These are phyloP conservation scores for Dryas integrifolia DNA, from an alignment of 331 rosid species.

Conservation along the genomic window DNA sequence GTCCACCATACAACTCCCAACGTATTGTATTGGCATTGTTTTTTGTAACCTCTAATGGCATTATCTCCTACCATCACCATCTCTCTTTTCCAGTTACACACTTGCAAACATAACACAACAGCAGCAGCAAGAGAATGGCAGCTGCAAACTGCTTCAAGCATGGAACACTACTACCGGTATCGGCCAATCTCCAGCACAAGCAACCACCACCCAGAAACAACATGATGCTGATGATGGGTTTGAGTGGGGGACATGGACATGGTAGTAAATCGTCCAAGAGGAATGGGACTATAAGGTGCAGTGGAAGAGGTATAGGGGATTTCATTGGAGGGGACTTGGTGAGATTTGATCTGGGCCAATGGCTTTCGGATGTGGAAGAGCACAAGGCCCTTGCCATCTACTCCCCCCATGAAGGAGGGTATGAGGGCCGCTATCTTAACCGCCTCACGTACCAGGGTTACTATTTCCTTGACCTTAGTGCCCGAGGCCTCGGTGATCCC, in stretches of 20 bases:
- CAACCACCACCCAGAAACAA: slow-evolving; percentile 24
- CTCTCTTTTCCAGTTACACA: slow-evolving; percentile 15
- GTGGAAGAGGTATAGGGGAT: slow-evolving; percentile 57
- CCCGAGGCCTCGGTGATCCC: slow-evolving; percentile 95
- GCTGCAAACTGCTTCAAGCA: slow-evolving; percentile 43
- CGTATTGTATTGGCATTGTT: slow-evolving; percentile 4
- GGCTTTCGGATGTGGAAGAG: slow-evolving; percentile 95
- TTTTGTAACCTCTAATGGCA: slow-evolving; percentile 15
- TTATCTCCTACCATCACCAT: slow-evolving; percentile 23
- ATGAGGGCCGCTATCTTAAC: slow-evolving; percentile 78
- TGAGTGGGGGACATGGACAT: slow-evolving; percentile 16
- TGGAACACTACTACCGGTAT: slow-evolving; percentile 34
- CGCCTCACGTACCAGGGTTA: slow-evolving; percentile 76
- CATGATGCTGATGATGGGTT: slow-evolving; percentile 5
- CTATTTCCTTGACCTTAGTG: slow-evolving; percentile 80
- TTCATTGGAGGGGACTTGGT: slow-evolving; percentile 90
- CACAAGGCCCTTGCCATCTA: slow-evolving; percentile 89
- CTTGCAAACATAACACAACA: background rate
- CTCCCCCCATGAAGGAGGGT: slow-evolving; percentile 95
- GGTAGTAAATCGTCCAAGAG: slow-evolving; percentile 31
- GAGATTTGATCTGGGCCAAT: slow-evolving; percentile 58
- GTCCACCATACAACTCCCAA: slow-evolving; percentile 47
- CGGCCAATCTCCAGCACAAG: slow-evolving; percentile 16
- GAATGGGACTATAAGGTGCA: slow-evolving; percentile 44
- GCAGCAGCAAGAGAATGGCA: slow-evolving; percentile 35